Base-by-base conservation (phyloP, 2,329 filamentous ascomycete genomes). In the Colletotrichum chrysophilum region DNA sequence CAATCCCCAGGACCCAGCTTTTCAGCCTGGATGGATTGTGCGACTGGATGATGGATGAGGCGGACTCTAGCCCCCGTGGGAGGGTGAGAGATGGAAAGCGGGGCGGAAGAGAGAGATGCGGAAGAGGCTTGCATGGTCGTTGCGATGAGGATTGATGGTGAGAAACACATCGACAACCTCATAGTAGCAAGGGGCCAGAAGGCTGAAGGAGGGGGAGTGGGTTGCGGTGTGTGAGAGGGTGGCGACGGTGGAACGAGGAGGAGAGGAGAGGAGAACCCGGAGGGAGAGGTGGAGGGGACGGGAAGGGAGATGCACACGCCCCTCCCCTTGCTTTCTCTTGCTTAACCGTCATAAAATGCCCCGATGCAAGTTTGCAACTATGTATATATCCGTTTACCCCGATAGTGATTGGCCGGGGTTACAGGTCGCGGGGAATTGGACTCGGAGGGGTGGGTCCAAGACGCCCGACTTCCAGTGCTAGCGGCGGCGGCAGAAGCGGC, bases 81-180 rank as follows among this genome's bases (percentile, higher is more conserved):
- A 72, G 55, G 48, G 38, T 61, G 52, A 32, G 18, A 62, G 28
- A n/a, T 61, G 32, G 62, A 64, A 16, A 58, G 73, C 38, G 52
- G 68, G 62, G 69, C 56, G 62, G 14, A 28, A 36, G 62, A 28
- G 62, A 28, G 62, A 34, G n/a, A 43, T 67, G 55, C 62, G 69
- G 62, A 72, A 71, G 52, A 36, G 69, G 69, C 73, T 75, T 75
- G 64, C 73, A 75, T 48, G 48, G 26, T 72, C 32, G 62, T 62
- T 66, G 18, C 68, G 36, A 67, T 72, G 69, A 66, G 65, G 52
- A 66, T 38, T 60, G 61, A 58, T 12, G 48, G 21, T 18, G 52
- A 62, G 34, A 73, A 30, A 26, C 34, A 30, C 32, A 24, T 52
- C 60, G 16, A 18, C 43, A 52, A 52, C n/a, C 43, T 52, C 43